These are phyloP conservation scores for Pleoardoris graminearum DNA, from an alignment of 2,329 filamentous ascomycete species.

Conservation along the genomic window DNA sequence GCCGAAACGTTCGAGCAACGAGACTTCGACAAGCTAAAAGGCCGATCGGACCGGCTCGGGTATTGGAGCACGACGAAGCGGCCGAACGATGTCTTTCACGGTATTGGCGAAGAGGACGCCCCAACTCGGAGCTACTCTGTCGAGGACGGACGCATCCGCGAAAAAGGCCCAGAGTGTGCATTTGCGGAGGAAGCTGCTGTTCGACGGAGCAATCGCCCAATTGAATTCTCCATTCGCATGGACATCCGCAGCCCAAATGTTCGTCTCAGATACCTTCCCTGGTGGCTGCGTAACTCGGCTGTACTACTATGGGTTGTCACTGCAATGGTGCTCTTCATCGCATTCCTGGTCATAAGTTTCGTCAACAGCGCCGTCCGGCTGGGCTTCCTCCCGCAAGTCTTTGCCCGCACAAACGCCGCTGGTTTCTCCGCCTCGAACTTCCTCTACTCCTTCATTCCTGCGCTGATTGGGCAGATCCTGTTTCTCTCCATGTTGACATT, in stretches of 20 bases:
- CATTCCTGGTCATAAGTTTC: conserved; percentile 76
- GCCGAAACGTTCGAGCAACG: conserved; percentile 63
- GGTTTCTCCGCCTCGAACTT: conserved; percentile 89
- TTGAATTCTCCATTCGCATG: conserved; percentile 53
- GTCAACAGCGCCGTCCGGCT: conserved; percentile 65
- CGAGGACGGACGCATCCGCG: conserved; percentile 53
- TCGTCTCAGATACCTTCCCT: conserved; percentile 72
- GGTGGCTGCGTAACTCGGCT: conserved; percentile 70
- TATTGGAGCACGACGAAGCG: conserved; percentile 77
- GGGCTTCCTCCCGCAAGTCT: conserved; percentile 73
- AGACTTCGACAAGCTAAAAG: conserved; percentile 59
- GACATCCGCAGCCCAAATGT: conserved; percentile 57
- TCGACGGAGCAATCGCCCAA: conserved; percentile 22
- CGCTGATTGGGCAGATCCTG: conserved; percentile 66
- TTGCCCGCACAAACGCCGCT: conserved; percentile 58
- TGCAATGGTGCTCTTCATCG: conserved; percentile 44
- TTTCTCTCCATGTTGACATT: conserved; percentile 69
- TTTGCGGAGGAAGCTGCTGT: conserved; percentile 13
- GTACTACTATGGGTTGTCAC: conserved; percentile 65
- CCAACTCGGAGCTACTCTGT: conserved; percentile 56
- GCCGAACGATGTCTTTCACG: conserved; percentile 73
- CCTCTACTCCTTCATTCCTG: conserved; percentile 77
- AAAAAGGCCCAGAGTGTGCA: conserved; percentile 45
- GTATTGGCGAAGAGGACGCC: conserved; percentile 68
- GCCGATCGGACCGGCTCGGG: conserved; percentile 72